Base-by-base conservation (phyloP, 2,329 filamentous ascomycete genomes). In the Aureobasidium musti region DNA sequence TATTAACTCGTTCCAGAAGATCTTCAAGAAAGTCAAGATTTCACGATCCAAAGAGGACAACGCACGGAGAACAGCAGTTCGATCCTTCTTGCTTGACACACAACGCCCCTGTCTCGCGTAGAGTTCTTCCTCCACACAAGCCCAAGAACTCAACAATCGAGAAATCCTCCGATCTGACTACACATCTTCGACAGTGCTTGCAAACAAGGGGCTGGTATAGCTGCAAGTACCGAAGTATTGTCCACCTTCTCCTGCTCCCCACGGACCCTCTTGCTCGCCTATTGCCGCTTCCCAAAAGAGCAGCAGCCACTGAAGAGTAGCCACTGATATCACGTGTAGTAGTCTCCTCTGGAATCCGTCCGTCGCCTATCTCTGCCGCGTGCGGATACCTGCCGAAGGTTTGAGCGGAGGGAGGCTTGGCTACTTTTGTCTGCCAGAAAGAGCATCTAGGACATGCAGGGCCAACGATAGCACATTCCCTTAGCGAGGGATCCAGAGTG, bases 61-160 rank as follows among this genome's bases (percentile, higher is more conserved):
- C 10, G 35, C 33, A 41, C 35, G 14, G n/a, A 41, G 53, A 45
- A 45, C 23, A 59, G 54, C 37, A 59, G 54, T 59, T 59, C 35
- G 35, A 56, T 39, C 35, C 35, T 19, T 45, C 23, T 59, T 26
- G 39, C 54, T 59, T 43, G 35, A 43, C 49, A 28, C 23, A 19
- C 37, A 39, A 39, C 47, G 30, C 37, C 35, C 33, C 23, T 43
- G 14, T 41, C 30, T 21, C 33, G 35, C n/a, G 19, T 57, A 26
- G 45, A 3, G 3, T 6, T 28, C 3, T 28, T 50, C 8, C 11
- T 23, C 33, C 52, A 37, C 52, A 37, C n/a, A 35, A 5, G 30
- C 19, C 33, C n/a, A 39, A 19, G 14, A 39, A 37, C 13, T 53
- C 50, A 53, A 53, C 50, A 13, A 53, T 53, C 30, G 50, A 26